phyloP scores from a whole-genome alignment of 75 land plant species.

The Ceratopteris richardii region DNA sequence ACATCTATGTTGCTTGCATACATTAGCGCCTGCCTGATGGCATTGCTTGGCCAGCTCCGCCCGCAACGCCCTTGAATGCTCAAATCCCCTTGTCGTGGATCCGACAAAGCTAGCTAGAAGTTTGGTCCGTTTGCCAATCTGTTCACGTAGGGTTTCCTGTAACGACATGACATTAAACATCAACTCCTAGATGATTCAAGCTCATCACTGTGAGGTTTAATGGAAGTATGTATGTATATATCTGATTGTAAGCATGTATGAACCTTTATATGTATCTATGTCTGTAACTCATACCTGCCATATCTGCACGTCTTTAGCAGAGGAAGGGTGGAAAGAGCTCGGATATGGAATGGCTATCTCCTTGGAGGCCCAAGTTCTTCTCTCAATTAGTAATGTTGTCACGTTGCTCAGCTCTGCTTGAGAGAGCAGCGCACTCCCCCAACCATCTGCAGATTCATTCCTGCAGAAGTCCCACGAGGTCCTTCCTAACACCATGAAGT shows the following conservation, averaged over 20 bases:
- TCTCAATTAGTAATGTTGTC: constrained; percentile 22
- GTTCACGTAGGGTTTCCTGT: not conserved
- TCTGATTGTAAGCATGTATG: no score
- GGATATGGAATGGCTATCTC: constrained; percentile 26
- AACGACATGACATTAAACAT: not conserved
- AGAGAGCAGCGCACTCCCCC: constrained; percentile 19
- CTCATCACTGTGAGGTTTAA: not conserved
- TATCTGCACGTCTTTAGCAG: constrained; percentile 7
- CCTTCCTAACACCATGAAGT: constrained; percentile 22
- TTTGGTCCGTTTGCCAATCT: constrained; percentile 3
- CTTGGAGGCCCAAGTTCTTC: constrained; percentile 2
- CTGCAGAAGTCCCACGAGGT: constrained; percentile 20
- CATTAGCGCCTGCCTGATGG: constrained; percentile 2
- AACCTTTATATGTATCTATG: no score
- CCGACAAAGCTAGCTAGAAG: constrained; percentile 19
- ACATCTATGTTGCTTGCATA: constrained; percentile 5
- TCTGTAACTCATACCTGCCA: constrained; percentile 26
- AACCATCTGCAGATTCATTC: not conserved
- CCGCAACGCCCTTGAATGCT: constrained; percentile 4
- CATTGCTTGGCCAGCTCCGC: constrained; percentile 18
- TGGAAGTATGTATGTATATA: not conserved
- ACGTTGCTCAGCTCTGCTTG: constrained; percentile 10
- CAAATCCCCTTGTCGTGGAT: not conserved
- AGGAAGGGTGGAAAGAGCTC: constrained; percentile 25
- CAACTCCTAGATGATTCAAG: not conserved